Evolutionary conservation across 345 rosid species (phyloP).

Genomic region (Punica granatum): DNA sequence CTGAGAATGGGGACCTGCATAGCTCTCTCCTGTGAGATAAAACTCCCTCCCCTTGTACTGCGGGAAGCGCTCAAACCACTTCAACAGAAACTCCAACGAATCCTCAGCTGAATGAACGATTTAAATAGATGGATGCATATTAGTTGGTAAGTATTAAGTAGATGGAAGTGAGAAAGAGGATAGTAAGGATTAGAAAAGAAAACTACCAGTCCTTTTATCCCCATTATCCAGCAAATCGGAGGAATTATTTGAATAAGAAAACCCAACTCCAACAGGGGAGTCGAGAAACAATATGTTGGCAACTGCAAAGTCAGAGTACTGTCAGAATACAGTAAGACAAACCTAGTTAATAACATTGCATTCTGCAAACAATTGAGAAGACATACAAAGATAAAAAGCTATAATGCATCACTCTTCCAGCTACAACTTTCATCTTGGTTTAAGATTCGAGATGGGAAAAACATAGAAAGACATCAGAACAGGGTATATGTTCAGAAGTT

Average conservation of each 20-base stretch:
- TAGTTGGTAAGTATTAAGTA: conserved; percentile 6
- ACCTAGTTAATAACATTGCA: too few species aligned
- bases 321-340: not conserved
- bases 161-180: not conserved
- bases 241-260: conserved; percentile 79
- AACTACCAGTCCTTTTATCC: conserved; percentile 49
- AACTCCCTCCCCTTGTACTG: conserved; percentile 85
- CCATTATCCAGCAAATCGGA: conserved; percentile 40
- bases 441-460: too few species aligned
- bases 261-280: conserved; percentile 94
- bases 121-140: conserved; percentile 1
- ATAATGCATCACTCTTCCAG: not conserved
- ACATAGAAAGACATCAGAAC: not conserved
- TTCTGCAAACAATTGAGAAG: too few species aligned
- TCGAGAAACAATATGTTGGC: conserved; percentile 83
- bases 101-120: conserved; percentile 54
- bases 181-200: not conserved
- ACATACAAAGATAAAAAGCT: not conserved
- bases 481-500: not conserved
- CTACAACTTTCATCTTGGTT: too few species aligned
- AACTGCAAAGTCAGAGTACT: conserved; percentile 48
- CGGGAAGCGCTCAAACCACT: conserved; percentile 89
- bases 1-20: conserved; percentile 44
- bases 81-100: conserved; percentile 60
- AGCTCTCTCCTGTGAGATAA: conserved; percentile 83